Conservation (phyloP, 805 yeast species). For the Torulaspora microellipsoides region DNA sequence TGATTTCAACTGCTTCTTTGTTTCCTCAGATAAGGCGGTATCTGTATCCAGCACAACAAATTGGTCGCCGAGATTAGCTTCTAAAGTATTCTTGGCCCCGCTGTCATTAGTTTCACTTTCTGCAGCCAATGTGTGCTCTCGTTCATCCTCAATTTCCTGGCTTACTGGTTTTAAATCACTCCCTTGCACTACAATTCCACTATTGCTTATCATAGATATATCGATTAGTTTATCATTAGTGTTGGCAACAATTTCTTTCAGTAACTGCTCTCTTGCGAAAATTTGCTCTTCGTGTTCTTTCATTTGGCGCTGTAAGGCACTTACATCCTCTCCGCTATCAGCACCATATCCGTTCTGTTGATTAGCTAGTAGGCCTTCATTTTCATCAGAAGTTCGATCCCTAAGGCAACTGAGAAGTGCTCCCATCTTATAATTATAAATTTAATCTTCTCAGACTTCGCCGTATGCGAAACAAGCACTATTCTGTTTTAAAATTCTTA, state of each 20-base stretch:
- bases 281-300: slow-evolving; percentile 25
- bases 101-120: slow-evolving; percentile 35
- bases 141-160: neutral
- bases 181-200: slow-evolving; percentile 32
- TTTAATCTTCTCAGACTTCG: no score
- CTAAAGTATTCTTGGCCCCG: slow-evolving; percentile 28
- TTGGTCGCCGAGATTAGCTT: slow-evolving; percentile 23
- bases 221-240: slow-evolving; percentile 35
- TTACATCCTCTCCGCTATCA: slow-evolving; percentile 15
- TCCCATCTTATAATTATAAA: slow-evolving; percentile 25
- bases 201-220: slow-evolving; percentile 35
- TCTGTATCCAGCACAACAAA: slow-evolving; percentile 14
- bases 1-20: slow-evolving; percentile 7
- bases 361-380: slow-evolving; percentile 27
- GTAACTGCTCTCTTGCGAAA: slow-evolving; percentile 26
- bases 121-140: slow-evolving; percentile 38
- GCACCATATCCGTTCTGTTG: slow-evolving; percentile 28
- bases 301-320: slow-evolving; percentile 21
- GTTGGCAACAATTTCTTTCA: slow-evolving; percentile 30
- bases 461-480: neutral
- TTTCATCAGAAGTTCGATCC: slow-evolving; percentile 15
- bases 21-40: slow-evolving; percentile 9
- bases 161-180: slow-evolving; percentile 13
- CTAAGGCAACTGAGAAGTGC: slow-evolving; percentile 28
- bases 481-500: neutral